Conservation (phyloP, 164 flowering plant genomes). For the Tetracentron sinense region DNA sequence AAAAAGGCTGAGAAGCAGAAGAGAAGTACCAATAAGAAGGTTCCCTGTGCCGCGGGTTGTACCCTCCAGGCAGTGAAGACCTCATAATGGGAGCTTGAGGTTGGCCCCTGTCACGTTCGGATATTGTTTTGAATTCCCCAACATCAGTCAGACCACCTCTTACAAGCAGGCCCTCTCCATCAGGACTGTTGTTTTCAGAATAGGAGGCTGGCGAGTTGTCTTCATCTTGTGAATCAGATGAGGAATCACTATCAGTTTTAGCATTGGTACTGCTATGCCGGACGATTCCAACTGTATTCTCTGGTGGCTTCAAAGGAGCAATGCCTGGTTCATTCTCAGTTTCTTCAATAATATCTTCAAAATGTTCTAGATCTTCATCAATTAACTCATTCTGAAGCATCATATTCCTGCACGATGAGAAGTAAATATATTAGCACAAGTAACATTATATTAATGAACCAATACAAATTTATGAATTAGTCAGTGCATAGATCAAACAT, state of each 20-base stretch:
- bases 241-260: conserved; percentile 29
- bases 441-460: too few species aligned
- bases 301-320: conserved; percentile 16
- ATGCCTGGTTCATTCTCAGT: conserved; percentile 27
- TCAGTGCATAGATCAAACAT: background rate
- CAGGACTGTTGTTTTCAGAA: conserved; percentile 46
- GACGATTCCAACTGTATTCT: conserved; percentile 9
- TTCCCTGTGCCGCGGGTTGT: conserved; percentile 79
- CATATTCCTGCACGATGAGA: conserved; percentile 52
- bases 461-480: background rate
- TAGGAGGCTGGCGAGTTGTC: conserved; percentile 26
- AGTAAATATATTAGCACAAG: background rate
- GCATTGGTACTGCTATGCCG: conserved; percentile 15
- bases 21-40: conserved; percentile 72
- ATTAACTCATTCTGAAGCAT: conserved; percentile 75
- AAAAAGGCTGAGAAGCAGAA: background rate
- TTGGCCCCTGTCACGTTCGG: conserved; percentile 18
- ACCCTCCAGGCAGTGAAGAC: conserved; percentile 64
- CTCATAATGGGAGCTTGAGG: conserved; percentile 18
- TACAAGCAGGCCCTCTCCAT: conserved; percentile 43
- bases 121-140: conserved; percentile 17
- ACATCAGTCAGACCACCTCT: conserved; percentile 21
- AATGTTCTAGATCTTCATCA: conserved; percentile 96
- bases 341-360: conserved; percentile 73
- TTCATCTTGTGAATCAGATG: conserved; percentile 37